Evolutionary conservation across 148 eudicot genomes (phyloP), one percentile per base, ranked within the genome.

Genomic region (Linanthus parryae): DNA sequence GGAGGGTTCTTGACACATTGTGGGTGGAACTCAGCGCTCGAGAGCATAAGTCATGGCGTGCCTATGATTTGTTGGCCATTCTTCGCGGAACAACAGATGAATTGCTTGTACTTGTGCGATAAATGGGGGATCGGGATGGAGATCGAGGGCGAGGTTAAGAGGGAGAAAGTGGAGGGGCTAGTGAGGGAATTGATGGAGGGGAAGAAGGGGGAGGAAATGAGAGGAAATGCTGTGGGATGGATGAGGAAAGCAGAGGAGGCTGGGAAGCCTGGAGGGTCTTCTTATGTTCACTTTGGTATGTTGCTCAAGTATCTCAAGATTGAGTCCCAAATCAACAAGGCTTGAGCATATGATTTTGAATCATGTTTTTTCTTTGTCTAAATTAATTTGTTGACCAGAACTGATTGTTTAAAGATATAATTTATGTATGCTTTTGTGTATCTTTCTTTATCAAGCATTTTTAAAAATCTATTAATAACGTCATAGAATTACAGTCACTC

Each of bases 31-130:
- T 46, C 69, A 20, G 49, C 74, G 1, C 14, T 75, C 1, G 85
- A 80, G 46, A 70, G 72, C 42, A 33, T 76, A 0, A 48, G 25
- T 3, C 27, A 53, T 6, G 88, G 83, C 7, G 80, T 77, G 54
- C 78, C 88, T 2, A 10, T 78, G 55, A 54, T 82, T 1, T 78
- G 77, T 54, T 82, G 84, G 84, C 84, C 81, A 1, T 82, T 74
- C 18, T 81, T 73, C 22, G 77, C 80, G 0, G 82, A 81, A 14
- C 87, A 77, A 60, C 73, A 68, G 13, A 74, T 67, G 2, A 82
- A 82, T 42, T 74, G 79, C 58, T 39, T 74, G 44, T 78, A 72
- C 36, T 40, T 64, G 18, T 77, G 80, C 50, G 55, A 30, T 3
- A 65, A 71, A 28, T 74, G 77, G 83, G 73, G 49, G 16, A 64